Evolutionary conservation across 345 rosid species (phyloP).

Genomic region (Salix dunnii): DNA sequence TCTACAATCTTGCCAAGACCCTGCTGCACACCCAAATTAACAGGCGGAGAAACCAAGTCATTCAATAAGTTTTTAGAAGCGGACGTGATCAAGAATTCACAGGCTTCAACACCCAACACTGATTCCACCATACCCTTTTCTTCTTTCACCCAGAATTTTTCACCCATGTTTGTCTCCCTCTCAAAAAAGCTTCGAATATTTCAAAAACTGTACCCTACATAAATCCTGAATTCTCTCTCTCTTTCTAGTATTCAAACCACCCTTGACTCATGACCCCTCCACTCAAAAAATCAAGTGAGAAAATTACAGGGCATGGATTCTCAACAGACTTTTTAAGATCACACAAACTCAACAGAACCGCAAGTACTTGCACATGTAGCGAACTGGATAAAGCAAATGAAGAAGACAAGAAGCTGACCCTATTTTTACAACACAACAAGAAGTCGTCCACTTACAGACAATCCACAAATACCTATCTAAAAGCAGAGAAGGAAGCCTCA

Average conservation of each 20-base stretch:
- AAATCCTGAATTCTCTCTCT: not conserved
- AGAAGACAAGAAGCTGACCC: no score
- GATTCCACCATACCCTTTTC: constrained; percentile 75
- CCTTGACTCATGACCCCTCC: no score
- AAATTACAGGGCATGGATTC: no score
- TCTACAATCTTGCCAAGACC: constrained; percentile 59
- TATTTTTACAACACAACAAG: no score
- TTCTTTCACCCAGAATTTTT: constrained; percentile 58
- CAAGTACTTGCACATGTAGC: no score
- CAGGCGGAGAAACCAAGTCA: constrained; percentile 45
- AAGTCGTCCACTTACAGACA: no score
- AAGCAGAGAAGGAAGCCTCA: no score
- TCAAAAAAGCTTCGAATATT: constrained; percentile 11
- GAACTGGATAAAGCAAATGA: not conserved
- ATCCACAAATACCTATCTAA: no score
- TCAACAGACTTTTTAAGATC: no score
- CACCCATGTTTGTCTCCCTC: constrained; percentile 48
- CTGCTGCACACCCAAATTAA: constrained; percentile 57
- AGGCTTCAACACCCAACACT: constrained; percentile 67
- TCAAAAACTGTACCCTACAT: not conserved
- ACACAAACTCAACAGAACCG: no score
- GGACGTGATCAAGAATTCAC: constrained; percentile 57
- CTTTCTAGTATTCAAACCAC: no score
- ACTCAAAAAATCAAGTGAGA: no score
- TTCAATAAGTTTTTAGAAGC: constrained; percentile 38